These are phyloP conservation scores for Thalassiosira delicatula DNA, from an alignment of 352 stramenopile genomes.

Conservation along the genomic window DNA sequence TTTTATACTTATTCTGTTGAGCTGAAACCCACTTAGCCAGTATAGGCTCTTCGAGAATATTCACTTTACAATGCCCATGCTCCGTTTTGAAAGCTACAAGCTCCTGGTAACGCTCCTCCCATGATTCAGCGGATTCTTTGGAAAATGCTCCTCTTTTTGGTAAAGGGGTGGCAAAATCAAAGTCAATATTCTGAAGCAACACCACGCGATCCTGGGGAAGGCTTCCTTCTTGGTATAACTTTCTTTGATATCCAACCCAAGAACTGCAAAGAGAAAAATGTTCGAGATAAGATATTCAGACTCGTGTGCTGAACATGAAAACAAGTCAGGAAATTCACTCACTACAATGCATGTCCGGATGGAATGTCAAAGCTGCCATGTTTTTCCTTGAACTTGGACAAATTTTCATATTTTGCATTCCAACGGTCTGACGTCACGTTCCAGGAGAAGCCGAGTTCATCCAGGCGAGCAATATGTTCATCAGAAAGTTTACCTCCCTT, in stretches of 20 bases:
- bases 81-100: constrained; percentile 7
- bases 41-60: neutral
- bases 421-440: too few relatives aligned
- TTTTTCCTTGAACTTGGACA: too few relatives aligned
- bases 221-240: constrained; percentile 4
- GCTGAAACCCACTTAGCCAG: constrained; percentile 1
- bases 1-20: neutral
- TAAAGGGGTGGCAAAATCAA: constrained; percentile 7
- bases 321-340: neutral
- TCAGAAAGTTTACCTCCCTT: too few relatives aligned
- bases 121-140: constrained; percentile 6
- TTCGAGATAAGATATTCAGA: neutral
- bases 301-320: neutral
- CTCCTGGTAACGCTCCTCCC: neutral
- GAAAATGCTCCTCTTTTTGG: neutral
- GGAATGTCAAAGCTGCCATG: constrained; percentile 19
- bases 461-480: too few relatives aligned
- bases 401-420: too few relatives aligned
- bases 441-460: too few relatives aligned
- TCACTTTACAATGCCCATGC: constrained; percentile 3
- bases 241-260: constrained; percentile 20
- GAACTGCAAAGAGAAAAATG: neutral
- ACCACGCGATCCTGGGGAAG: constrained; percentile 9
- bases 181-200: constrained; percentile 12
- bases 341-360: constrained; percentile 6